Evolutionary conservation across 2,329 filamentous ascomycete genomes (phyloP).

Genomic region (Diaporthe ampelina): DNA sequence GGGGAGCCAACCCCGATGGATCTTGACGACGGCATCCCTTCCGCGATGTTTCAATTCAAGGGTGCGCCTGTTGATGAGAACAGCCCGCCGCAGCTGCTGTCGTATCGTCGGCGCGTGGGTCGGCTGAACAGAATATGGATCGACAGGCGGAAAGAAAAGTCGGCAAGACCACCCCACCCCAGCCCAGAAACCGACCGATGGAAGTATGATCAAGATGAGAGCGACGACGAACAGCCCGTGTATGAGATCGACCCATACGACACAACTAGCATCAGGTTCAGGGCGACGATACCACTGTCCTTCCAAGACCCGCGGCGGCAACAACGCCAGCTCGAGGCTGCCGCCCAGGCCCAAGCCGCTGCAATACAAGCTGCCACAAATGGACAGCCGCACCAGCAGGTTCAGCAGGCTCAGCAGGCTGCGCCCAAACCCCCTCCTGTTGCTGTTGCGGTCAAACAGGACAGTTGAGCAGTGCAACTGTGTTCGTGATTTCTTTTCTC

Average conservation of each 20-base stretch:
- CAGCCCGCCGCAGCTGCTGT: conserved; percentile 64
- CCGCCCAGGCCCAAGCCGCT: conserved; percentile 45
- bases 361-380: conserved; percentile 42
- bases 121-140: conserved; percentile 89
- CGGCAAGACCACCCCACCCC: conserved; percentile 61
- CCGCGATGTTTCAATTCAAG: conserved; percentile 62
- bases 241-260: conserved; percentile 83
- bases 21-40: conserved; percentile 59
- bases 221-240: conserved; percentile 81
- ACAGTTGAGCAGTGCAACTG: conserved; percentile 10
- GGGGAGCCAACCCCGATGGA: conserved; percentile 62
- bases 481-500: conserved; percentile 10
- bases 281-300: conserved; percentile 69
- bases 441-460: conserved; percentile 41
- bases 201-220: conserved; percentile 90
- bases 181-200: conserved; percentile 74
- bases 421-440: conserved; percentile 38
- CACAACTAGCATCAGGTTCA: conserved; percentile 70
- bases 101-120: conserved; percentile 87
- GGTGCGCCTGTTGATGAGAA: conserved; percentile 57
- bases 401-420: conserved; percentile 35
- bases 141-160: conserved; percentile 80
- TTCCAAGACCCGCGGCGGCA: conserved; percentile 48
- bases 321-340: conserved; percentile 52
- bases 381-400: conserved; percentile 40